A percentile compares a stretch with the other conserved stretches of the same genome.
Conservation (phyloP, 2,329 filamentous ascomycete species). For the Xylaria sp. region DNA sequence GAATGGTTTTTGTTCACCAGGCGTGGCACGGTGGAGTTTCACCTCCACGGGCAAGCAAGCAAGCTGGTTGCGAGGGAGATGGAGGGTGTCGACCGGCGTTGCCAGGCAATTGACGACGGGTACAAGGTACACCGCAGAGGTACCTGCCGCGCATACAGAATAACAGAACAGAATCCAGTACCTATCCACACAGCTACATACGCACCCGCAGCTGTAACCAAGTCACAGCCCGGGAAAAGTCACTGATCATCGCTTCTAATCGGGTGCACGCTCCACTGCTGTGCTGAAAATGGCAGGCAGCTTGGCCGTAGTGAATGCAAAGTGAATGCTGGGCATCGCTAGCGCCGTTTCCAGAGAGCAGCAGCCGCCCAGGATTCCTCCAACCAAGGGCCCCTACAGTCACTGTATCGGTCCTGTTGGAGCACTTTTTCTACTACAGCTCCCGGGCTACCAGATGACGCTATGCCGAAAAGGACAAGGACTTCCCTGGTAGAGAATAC, state of each 20-base stretch:
- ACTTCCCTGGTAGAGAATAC: constrained; percentile 18
- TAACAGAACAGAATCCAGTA: background rate
- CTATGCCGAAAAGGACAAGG: constrained; percentile 36
- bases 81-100: constrained; percentile 38
- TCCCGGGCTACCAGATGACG: constrained; percentile 9
- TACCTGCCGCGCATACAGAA: background rate
- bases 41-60: constrained; percentile 31
- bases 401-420: constrained; percentile 6
- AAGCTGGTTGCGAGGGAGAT: constrained; percentile 47
- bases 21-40: constrained; percentile 44
- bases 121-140: constrained; percentile 16
- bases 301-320: constrained; percentile 17
- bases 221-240: constrained; percentile 26
- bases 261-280: constrained; percentile 25
- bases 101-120: constrained; percentile 43
- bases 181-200: background rate
- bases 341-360: constrained; percentile 33
- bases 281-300: constrained; percentile 39
- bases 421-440: background rate
- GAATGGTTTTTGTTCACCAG: constrained; percentile 48
- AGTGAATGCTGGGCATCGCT: constrained; percentile 25
- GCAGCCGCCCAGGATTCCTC: constrained; percentile 30
- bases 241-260: constrained; percentile 21
- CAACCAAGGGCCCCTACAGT: constrained; percentile 8
- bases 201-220: constrained; percentile 1